Conservation (phyloP, 2,329 filamentous ascomycete genomes). For the Aspergillus neotritici region DNA sequence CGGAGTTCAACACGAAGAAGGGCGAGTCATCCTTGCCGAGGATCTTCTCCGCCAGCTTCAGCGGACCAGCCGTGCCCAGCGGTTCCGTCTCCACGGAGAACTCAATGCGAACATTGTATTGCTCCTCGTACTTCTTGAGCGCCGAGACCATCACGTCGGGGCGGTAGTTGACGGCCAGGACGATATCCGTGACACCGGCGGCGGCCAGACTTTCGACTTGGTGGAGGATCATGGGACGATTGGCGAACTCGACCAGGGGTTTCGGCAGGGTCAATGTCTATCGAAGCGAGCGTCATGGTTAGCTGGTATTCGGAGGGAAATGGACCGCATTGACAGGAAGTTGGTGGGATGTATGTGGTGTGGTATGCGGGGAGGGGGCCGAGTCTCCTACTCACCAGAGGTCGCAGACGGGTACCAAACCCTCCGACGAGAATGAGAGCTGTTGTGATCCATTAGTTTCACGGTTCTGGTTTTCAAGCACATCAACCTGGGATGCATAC, state of each 20-base stretch:
- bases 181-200: conserved; percentile 93
- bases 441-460: conserved; percentile 32
- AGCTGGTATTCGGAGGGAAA: conserved; percentile 6
- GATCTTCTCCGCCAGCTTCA: conserved; percentile 91
- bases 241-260: conserved; percentile 95
- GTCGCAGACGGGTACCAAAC: conserved; percentile 95
- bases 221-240: conserved; percentile 98
- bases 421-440: conserved; percentile 98
- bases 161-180: conserved; percentile 96
- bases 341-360: conserved; percentile 26
- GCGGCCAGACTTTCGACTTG: conserved; percentile 92
- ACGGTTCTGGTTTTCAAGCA: too few relatives aligned
- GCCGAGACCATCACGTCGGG: conserved; percentile 96
- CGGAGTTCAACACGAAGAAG: conserved; percentile 98
- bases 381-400: conserved; percentile 61
- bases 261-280: conserved; percentile 96
- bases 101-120: conserved; percentile 90
- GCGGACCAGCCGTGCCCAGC: conserved; percentile 85
- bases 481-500: not conserved
- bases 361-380: not conserved
- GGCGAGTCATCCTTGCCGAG: conserved; percentile 88
- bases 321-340: conserved; percentile 9
- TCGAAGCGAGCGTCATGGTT: conserved; percentile 5
- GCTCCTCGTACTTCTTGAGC: conserved; percentile 86
- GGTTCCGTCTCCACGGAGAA: conserved; percentile 97